phyloP scores from a whole-genome alignment of 345 rosid species.

The Erysimum cheiranthoides region DNA sequence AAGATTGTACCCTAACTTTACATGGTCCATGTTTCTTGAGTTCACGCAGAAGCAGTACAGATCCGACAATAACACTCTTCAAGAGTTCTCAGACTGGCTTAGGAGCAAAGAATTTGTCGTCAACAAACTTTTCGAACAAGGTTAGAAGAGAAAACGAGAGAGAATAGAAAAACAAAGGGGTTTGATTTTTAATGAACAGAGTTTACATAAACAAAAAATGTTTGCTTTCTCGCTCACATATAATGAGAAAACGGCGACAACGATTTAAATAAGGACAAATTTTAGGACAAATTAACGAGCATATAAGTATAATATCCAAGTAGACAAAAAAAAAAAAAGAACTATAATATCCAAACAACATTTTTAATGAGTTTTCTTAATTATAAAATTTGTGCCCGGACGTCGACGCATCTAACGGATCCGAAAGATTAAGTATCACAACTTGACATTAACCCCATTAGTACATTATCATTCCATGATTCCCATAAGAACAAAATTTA shows the following conservation, averaged over 20 bases:
- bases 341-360: neutral
- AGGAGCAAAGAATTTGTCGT: conserved; percentile 23
- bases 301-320: no score
- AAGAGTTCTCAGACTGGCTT: conserved; percentile 30
- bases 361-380: neutral
- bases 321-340: no score
- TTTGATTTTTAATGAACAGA: no score
- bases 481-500: neutral
- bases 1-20: conserved; percentile 65
- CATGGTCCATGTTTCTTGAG: conserved; percentile 66
- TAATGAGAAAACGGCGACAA: no score
- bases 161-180: neutral
- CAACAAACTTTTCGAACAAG: conserved; percentile 1
- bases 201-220: no score
- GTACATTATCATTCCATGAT: neutral
- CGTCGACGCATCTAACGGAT: neutral
- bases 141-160: neutral
- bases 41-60: conserved; percentile 53
- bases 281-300: no score
- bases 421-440: neutral
- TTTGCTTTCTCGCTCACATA: no score
- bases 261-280: no score
- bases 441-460: neutral
- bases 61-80: conserved; percentile 31
- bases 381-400: neutral